A percentile compares a stretch with the other conserved stretches of the same genome.
phyloP scores from a whole-genome alignment of 495 filamentous ascomycete genomes.

The Rhypophila decipiens region DNA sequence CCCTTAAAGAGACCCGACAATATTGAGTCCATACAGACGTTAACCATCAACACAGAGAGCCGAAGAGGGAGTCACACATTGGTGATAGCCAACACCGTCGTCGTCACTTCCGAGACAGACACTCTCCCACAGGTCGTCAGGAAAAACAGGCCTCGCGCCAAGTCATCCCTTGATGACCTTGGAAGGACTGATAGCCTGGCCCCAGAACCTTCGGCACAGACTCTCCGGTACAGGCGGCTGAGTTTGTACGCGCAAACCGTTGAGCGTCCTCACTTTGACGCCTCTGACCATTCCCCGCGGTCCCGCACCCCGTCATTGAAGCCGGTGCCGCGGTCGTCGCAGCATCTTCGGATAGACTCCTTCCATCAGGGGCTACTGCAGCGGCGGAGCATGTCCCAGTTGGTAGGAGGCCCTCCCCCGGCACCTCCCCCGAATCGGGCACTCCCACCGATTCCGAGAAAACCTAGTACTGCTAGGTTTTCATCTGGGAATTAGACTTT shows the following conservation, averaged over 20 bases:
- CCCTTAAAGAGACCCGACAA: not conserved
- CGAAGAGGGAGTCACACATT: not conserved
- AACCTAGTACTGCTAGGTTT: not conserved
- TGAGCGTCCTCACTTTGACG: constrained; percentile 7
- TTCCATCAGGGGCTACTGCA: constrained; percentile 24
- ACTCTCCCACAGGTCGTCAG: not conserved
- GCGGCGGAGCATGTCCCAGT: constrained; percentile 53
- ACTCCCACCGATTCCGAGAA: constrained; percentile 50
- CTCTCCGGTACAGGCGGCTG: constrained; percentile 8
- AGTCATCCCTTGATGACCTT: constrained; percentile 19
- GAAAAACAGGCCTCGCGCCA: constrained; percentile 12
- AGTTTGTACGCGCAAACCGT: constrained; percentile 16
- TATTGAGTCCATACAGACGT: not conserved
- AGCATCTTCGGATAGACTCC: constrained; percentile 23
- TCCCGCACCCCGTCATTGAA: constrained; percentile 21
- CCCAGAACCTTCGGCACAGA: not conserved
- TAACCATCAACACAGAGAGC: not conserved
- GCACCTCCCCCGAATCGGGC: constrained; percentile 59
- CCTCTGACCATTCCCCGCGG: constrained; percentile 9
- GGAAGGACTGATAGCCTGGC: constrained; percentile 1
- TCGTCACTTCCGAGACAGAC: not conserved
- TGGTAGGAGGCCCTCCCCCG: constrained; percentile 52
- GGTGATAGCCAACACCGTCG: not conserved
- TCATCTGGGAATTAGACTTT: not conserved
- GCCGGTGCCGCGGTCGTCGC: constrained; percentile 18